These are phyloP conservation scores for Benincasa hispida DNA, from an alignment of 306 rosid species.

Conservation along the genomic window DNA sequence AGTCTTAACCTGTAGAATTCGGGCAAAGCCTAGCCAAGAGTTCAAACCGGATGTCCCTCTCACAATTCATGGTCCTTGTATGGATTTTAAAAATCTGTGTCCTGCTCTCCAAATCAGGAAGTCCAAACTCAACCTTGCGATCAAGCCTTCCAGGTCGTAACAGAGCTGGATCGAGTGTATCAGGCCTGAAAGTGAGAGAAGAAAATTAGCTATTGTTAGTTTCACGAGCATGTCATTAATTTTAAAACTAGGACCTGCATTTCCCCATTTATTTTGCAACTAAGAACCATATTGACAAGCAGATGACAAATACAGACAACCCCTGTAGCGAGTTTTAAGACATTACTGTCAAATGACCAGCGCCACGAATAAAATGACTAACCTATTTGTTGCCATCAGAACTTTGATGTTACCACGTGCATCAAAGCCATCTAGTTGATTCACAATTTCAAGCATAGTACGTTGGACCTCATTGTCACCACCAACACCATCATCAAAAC, in stretches of 20 bases:
- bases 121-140: conserved; percentile 97
- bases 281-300: background rate
- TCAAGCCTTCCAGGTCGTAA: conserved; percentile 93
- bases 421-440: conserved; percentile 98
- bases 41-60: conserved; percentile 86
- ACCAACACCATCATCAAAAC: conserved; percentile 97
- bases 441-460: conserved; percentile 95
- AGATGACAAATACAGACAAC: background rate
- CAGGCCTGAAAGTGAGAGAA: conserved; percentile 52
- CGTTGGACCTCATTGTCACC: conserved; percentile 98
- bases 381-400: conserved; percentile 98
- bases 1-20: conserved; percentile 70
- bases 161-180: conserved; percentile 93
- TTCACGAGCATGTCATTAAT: background rate
- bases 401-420: conserved; percentile 97
- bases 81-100: conserved; percentile 96
- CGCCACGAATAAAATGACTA: background rate
- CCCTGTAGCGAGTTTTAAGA: background rate
- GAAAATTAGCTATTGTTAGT: background rate
- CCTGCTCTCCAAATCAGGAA: conserved; percentile 95
- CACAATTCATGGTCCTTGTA: conserved; percentile 96
- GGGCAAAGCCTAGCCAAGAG: conserved; percentile 97
- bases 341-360: background rate
- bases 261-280: background rate
- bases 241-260: background rate